Conservation (phyloP, 192 early-diverging fungal species). For the Podila minutissima region DNA sequence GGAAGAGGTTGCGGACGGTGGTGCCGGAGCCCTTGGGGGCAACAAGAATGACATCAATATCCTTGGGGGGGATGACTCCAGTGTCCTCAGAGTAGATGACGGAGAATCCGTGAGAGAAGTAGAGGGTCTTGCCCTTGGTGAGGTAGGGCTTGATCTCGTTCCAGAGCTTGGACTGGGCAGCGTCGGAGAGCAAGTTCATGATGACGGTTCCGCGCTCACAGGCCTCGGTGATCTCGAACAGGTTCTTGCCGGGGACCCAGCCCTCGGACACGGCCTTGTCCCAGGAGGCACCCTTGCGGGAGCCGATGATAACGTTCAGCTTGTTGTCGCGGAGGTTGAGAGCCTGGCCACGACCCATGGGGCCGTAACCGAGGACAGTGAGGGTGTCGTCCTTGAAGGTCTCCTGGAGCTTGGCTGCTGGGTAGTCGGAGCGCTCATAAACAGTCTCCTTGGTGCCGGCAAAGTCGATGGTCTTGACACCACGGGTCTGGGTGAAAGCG, state of each 20-base stretch:
- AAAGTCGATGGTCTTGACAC: conserved; percentile 95
- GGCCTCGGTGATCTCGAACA: conserved; percentile 95
- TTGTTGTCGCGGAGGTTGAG: conserved; percentile 97
- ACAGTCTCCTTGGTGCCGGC: conserved; percentile 92
- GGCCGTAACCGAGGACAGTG: conserved; percentile 94
- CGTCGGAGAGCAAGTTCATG: conserved; percentile 97
- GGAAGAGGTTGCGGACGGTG: conserved; percentile 96
- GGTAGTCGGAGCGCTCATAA: conserved; percentile 95
- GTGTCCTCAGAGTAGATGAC: conserved; percentile 95
- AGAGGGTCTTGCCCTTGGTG: conserved; percentile 97
- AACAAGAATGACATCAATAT: conserved; percentile 96
- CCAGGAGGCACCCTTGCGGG: conserved; percentile 92
- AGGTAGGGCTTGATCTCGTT: conserved; percentile 86
- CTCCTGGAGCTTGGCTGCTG: conserved; percentile 90
- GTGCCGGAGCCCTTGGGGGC: conserved; percentile 96
- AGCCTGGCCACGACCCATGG: conserved; percentile 94
- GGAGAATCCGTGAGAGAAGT: conserved; percentile 98
- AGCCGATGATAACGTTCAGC: conserved; percentile 95
- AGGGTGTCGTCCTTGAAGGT: conserved; percentile 96
- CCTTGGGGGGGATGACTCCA: conserved; percentile 87
- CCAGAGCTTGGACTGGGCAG: conserved; percentile 94
- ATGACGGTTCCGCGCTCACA: conserved; percentile 91
- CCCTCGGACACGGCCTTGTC: conserved; percentile 93
- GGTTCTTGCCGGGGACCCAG: conserved; percentile 95
- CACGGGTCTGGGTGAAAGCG: conserved; percentile 69